Evolutionary conservation across 805 yeast genomes (phyloP).

Genomic region (Candida awuae): DNA sequence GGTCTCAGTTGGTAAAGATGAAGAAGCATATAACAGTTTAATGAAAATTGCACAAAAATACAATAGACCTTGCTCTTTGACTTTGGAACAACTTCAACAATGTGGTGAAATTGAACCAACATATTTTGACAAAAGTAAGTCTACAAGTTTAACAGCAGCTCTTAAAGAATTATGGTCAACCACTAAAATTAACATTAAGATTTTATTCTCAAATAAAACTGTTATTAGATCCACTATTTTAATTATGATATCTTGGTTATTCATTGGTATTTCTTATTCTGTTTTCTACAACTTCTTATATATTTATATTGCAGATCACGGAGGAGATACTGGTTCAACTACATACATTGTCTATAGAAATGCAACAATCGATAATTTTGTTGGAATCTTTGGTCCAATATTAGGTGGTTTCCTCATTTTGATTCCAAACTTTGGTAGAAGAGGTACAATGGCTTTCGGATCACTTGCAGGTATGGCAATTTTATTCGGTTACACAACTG

Average conservation of each 20-base stretch:
- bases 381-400: conserved; percentile 46
- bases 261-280: conserved; percentile 53
- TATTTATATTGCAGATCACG: conserved; percentile 41
- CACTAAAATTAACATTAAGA: conserved; percentile 33
- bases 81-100: conserved; percentile 37
- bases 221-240: conserved; percentile 40
- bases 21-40: conserved; percentile 37
- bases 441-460: conserved; percentile 48
- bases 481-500: conserved; percentile 56
- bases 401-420: conserved; percentile 36
- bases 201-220: conserved; percentile 38
- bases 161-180: conserved; percentile 23
- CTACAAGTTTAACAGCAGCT: conserved; percentile 18
- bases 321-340: conserved; percentile 37
- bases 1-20: conserved; percentile 45
- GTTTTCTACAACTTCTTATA: conserved; percentile 49
- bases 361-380: conserved; percentile 38
- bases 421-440: conserved; percentile 39
- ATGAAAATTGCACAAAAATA: conserved; percentile 41
- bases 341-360: conserved; percentile 39
- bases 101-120: conserved; percentile 35
- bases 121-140: conserved; percentile 15
- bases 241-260: conserved; percentile 44
- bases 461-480: conserved; percentile 48
- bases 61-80: conserved; percentile 32